phyloP scores from a whole-genome alignment of 208 protist genomes.

The Balamuthia mandrillaris region DNA sequence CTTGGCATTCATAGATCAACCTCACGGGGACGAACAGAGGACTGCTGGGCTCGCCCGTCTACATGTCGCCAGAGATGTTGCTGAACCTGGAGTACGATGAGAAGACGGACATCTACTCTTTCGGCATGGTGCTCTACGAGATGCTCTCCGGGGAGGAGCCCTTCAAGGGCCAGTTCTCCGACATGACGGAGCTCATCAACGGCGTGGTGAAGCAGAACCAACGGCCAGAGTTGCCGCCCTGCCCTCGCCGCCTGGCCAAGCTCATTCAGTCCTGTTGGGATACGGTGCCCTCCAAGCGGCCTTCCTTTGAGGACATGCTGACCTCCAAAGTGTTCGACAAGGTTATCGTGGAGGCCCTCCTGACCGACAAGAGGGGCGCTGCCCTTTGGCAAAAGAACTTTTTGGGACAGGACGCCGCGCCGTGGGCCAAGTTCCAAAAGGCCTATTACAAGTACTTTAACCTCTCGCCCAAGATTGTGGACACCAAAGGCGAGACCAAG shows the following conservation, averaged over 20 bases:
- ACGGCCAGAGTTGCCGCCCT: not conserved
- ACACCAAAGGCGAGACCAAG: too few relatives aligned
- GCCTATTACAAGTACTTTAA: not conserved
- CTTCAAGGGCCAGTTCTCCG: not conserved
- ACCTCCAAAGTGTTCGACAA: not conserved
- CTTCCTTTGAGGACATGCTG: not conserved
- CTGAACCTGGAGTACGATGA: conserved; percentile 4
- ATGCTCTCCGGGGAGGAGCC: conserved; percentile 1
- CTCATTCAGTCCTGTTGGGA: not conserved
- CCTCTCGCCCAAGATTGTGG: too few relatives aligned
- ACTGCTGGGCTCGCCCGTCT: not conserved
- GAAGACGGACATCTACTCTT: conserved; percentile 18
- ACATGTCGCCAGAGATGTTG: conserved; percentile 20
- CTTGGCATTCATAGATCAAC: too few relatives aligned
- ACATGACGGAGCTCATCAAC: not conserved
- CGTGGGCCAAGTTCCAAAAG: not conserved
- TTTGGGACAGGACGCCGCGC: not conserved
- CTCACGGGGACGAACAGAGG: not conserved
- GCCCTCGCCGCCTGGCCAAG: not conserved
- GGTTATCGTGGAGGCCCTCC: not conserved
- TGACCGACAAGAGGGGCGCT: not conserved
- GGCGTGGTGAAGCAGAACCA: conserved; percentile 6
- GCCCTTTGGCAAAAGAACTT: not conserved
- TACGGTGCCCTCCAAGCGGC: not conserved
- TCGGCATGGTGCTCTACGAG: conserved; percentile 25